Conservation (phyloP, 495 filamentous ascomycete species). For the Staphylotrichum tortipilum region DNA sequence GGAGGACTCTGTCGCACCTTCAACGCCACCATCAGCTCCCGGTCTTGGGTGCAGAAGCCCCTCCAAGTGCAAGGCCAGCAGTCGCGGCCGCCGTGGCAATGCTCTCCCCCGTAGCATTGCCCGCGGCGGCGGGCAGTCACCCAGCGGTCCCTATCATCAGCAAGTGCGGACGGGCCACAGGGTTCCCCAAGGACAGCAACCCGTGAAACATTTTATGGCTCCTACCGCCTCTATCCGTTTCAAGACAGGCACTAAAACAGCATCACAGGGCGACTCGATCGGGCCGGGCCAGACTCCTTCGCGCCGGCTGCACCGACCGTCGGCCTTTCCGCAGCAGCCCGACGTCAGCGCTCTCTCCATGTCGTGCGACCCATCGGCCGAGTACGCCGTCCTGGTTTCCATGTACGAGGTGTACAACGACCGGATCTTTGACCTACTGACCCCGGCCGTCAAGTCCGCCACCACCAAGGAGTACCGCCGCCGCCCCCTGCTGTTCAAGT, state of each 20-base stretch:
- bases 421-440: slow-evolving; percentile 87
- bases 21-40: slow-evolving; percentile 11
- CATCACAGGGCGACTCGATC: slow-evolving; percentile 33
- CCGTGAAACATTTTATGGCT: slow-evolving; percentile 35
- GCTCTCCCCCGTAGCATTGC: neutral
- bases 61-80: neutral
- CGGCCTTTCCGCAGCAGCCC: slow-evolving; percentile 59
- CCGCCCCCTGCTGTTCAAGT: slow-evolving; percentile 76
- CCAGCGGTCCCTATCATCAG: neutral
- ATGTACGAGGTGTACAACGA: slow-evolving; percentile 99
- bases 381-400: slow-evolving; percentile 83
- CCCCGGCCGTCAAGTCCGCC: slow-evolving; percentile 40
- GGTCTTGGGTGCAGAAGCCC: neutral
- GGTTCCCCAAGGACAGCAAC: slow-evolving; percentile 8
- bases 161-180: neutral
- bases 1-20: slow-evolving; percentile 20
- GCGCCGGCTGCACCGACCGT: slow-evolving; percentile 53
- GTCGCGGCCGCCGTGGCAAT: neutral
- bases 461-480: slow-evolving; percentile 60
- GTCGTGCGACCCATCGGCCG: slow-evolving; percentile 58
- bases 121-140: neutral
- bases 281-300: slow-evolving; percentile 43
- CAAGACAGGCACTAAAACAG: slow-evolving; percentile 32
- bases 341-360: slow-evolving; percentile 63
- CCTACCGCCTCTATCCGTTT: slow-evolving; percentile 31